Base-by-base conservation (phyloP, 257 asterid genomes). In the Lantana camara region DNA sequence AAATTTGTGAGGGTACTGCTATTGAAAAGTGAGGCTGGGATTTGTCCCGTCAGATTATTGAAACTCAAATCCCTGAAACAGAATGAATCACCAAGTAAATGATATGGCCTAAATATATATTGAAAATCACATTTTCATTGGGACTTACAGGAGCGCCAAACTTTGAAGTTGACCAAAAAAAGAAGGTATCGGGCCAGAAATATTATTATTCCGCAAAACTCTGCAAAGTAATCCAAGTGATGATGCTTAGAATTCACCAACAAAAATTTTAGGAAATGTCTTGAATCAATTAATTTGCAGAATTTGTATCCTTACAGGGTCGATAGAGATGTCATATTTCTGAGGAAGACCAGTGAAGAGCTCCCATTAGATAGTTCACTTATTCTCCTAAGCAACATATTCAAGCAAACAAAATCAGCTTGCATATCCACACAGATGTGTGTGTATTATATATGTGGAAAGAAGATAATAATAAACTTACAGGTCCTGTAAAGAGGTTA, bases 1-100 rank as follows among this genome's bases (percentile, higher is more conserved):
- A 86, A 52, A 80, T 77, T 60, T 55, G 76, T 77, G 51, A 88
- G 86, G 34, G 73, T 57, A 63, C 51, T 67, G 55, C 71, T 78
- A 52, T 84, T 84, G 79, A 91, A 77, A 64, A 91, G 84, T 19
- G 73, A 64, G 12, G 75, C 81, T 19, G 95, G 95, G 50, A 84
- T 59, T 56, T 55, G 38, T 54, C 90, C 98, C 1, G 78, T 77
- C 80, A 91, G 75, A 75, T 76, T 82, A 77, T 91, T 91, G 94
- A 84, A 88, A 85, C 96, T 86, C 84, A 91, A 81, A 72, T 91
- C 98, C 83, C 98, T 91, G 85, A 69, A 68, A 73, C 74, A n/a
- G 22, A 64, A 56, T 54, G 40, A 54, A 42, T 35, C 1, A 35
- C 40, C 40, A 35, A 3, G 40, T 35, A 27, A 35, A 35, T 35